Conservation (phyloP, 768 basidiomycete species). For the Lactifluus pinguis region DNA sequence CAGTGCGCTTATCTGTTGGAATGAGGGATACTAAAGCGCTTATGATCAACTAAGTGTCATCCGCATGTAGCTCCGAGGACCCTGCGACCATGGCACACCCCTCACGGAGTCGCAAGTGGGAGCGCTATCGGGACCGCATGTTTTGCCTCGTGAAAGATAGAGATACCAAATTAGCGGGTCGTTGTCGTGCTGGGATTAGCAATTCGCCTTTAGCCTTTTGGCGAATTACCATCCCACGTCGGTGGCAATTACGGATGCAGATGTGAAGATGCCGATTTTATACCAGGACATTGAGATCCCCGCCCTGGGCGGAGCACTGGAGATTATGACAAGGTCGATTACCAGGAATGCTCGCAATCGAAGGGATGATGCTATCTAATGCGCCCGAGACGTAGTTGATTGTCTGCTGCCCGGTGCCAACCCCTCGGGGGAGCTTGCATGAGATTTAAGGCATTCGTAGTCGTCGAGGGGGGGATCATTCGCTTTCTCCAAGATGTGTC, state of each 20-base stretch:
- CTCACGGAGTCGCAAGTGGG: background rate
- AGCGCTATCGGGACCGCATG: constrained; percentile 15
- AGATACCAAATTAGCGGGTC: constrained; percentile 4
- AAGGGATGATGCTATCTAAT: constrained; percentile 16
- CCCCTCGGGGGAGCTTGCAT: constrained; percentile 1
- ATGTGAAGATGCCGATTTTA: constrained; percentile 13
- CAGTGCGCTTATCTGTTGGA: constrained; percentile 15
- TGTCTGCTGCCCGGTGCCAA: constrained; percentile 6
- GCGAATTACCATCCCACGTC: constrained; percentile 19
- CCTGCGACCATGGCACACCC: constrained; percentile 11
- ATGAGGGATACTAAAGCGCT: background rate
- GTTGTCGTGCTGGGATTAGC: constrained; percentile 6
- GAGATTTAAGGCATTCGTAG: constrained; percentile 9
- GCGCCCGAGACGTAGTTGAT: constrained; percentile 11
- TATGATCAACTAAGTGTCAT: constrained; percentile 1
- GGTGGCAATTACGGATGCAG: constrained; percentile 13
- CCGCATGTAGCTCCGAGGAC: constrained; percentile 12
- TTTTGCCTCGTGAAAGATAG: constrained; percentile 15
- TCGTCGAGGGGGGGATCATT: background rate
- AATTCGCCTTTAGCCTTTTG: constrained; percentile 20
- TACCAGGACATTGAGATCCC: constrained; percentile 11
- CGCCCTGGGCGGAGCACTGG: constrained; percentile 1
- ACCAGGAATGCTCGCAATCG: constrained; percentile 3
- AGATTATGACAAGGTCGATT: constrained; percentile 9
- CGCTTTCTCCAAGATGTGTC: constrained; percentile 44